A percentile compares a stretch with the other conserved stretches of the same genome.
Conservation (phyloP, 768 basidiomycete species). For the Lactifluus rugatus region DNA sequence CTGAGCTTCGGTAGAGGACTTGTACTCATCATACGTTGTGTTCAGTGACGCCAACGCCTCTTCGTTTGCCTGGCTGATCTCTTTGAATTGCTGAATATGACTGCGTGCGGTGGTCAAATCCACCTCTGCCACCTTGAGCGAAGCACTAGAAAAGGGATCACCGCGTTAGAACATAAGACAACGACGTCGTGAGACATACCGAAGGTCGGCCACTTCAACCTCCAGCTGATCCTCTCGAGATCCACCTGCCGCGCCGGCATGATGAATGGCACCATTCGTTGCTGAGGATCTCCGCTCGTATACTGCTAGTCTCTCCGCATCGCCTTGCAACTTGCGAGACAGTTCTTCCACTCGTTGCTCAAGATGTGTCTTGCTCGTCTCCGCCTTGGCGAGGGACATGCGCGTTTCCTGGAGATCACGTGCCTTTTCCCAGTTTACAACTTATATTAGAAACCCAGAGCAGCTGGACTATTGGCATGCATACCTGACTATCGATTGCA, state of each 20-base stretch:
- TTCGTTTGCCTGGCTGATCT: constrained; percentile 78
- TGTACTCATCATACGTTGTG: constrained; percentile 72
- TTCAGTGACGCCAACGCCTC: constrained; percentile 62
- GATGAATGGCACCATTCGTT: constrained; percentile 24
- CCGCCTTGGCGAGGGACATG: constrained; percentile 58
- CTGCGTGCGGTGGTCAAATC: constrained; percentile 61
- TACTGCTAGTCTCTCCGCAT: constrained; percentile 76
- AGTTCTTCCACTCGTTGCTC: constrained; percentile 62
- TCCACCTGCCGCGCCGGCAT: constrained; percentile 36
- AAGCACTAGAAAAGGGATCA: constrained; percentile 36
- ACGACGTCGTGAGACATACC: constrained; percentile 35
- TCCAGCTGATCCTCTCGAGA: constrained; percentile 73
- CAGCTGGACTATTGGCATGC: constrained; percentile 22
- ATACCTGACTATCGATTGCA: constrained; percentile 60
- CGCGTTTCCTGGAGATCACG: constrained; percentile 59
- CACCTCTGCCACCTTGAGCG: constrained; percentile 68
- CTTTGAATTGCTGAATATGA: constrained; percentile 78
- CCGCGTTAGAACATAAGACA: background rate
- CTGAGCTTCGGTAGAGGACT: constrained; percentile 58
- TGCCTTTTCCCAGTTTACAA: constrained; percentile 29
- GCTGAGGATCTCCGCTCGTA: constrained; percentile 58
- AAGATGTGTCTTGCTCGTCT: constrained; percentile 71
- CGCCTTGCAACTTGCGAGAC: constrained; percentile 56
- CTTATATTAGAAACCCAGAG: background rate
- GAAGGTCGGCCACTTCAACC: constrained; percentile 74